Conservation (phyloP, 768 basidiomycete species). For the Xerocomellus dryophilus region DNA sequence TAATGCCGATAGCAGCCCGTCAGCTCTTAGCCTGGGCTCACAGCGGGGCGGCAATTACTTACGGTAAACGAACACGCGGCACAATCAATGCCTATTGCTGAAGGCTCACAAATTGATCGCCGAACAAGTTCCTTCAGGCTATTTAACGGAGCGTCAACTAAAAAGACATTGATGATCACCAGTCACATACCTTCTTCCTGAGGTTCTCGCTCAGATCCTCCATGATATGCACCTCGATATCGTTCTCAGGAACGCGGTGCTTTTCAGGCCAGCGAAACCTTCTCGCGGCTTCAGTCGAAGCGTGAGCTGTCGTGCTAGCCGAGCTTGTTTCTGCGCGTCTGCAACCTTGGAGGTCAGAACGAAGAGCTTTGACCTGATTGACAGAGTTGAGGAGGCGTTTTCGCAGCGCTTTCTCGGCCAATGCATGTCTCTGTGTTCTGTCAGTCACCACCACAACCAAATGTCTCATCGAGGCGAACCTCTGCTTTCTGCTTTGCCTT, state of each 20-base stretch:
- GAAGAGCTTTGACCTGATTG: slow-evolving; percentile 50
- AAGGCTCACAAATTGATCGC: slow-evolving; percentile 82
- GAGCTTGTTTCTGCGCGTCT: slow-evolving; percentile 38
- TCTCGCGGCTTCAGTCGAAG: slow-evolving; percentile 49
- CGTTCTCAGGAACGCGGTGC: slow-evolving; percentile 64
- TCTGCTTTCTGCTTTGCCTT: slow-evolving; percentile 62
- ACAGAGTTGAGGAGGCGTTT: slow-evolving; percentile 65
- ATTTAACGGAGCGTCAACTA: neutral
- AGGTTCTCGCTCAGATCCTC: slow-evolving; percentile 87
- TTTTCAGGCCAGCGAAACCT: slow-evolving; percentile 78
- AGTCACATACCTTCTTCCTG: slow-evolving; percentile 65
- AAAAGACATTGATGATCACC: neutral
- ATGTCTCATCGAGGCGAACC: slow-evolving; percentile 37
- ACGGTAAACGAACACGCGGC: slow-evolving; percentile 79
- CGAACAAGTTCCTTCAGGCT: slow-evolving; percentile 93
- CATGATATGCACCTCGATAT: slow-evolving; percentile 83
- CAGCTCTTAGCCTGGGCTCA: neutral
- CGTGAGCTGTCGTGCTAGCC: slow-evolving; percentile 38
- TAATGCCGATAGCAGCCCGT: too few relatives aligned
- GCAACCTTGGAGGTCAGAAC: slow-evolving; percentile 38
- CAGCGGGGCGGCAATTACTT: slow-evolving; percentile 27
- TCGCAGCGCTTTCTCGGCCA: slow-evolving; percentile 54
- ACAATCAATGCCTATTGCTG: slow-evolving; percentile 87
- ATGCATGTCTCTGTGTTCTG: slow-evolving; percentile 53
- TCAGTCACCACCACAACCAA: neutral